Base-by-base conservation (phyloP, 441 rosid genomes). In the Brassica balearica region DNA sequence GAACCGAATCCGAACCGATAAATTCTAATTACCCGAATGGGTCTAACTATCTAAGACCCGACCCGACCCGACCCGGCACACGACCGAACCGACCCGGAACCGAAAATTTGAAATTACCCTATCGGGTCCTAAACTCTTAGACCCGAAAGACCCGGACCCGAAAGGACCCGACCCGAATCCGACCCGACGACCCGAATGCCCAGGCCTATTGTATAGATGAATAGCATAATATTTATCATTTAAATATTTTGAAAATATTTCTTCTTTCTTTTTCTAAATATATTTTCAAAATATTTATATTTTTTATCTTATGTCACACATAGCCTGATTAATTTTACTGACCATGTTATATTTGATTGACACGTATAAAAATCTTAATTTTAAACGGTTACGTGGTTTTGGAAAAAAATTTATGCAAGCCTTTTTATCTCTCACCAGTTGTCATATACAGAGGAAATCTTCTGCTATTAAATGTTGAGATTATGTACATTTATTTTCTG, bases 391-490 rank as follows among this genome's bases (percentile, higher is more conserved):
- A 27, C 36, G 2, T 75, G 38, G 53, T 6, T 51, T 34, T 46
- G 20, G 66, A 58, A 59, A 2, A 1, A 27, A 8, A 15, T 25
- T 10, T 27, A 8, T 58, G 22, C 5, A 75, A 58, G 12, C 20
- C 20, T 8, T 58, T 58, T 36, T 22, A 67, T 23, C 2, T 65
- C n/a, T 38, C 58, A 23, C 8, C 53, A 56, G 15, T 32, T 55
- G 43, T 34, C n/a, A 70, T 71, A 43, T 29, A 58, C 1, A 14
- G 36, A 22, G 2, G 59, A 60, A 7, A 75, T 68, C 62, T 75
- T 34, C 20, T 2, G 17, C n/a, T 51, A 14, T n/a, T 6, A 48
- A 10, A 5, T 70, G 7, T 48, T 69, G 64, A 62, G 69, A 69
- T 76, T 34, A 0, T 62, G 22, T 65, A 19, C 29, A 66, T 43